Conservation (phyloP, 257 asterid genomes). For the Nicotiana otophora region DNA sequence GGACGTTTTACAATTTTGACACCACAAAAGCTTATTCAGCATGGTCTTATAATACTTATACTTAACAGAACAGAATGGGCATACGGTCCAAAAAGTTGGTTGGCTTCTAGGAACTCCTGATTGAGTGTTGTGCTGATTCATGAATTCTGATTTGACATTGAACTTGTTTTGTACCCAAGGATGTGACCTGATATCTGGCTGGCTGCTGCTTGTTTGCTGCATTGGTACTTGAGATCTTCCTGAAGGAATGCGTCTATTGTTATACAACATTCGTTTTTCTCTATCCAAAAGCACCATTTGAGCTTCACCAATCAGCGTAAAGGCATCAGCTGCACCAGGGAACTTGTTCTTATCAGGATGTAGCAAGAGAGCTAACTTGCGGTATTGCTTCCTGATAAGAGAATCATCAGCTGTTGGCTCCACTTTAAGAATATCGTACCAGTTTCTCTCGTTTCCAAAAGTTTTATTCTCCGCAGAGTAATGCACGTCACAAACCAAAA, state of each 20-base stretch:
- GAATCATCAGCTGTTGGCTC: constrained; percentile 47
- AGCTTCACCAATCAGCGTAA: constrained; percentile 44
- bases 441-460: constrained; percentile 35
- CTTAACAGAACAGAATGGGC: constrained; percentile 27
- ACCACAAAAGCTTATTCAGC: constrained; percentile 13
- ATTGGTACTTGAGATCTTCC: constrained; percentile 19
- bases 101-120: constrained; percentile 6
- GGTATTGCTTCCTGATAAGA: constrained; percentile 36
- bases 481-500: constrained; percentile 56
- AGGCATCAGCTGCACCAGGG: constrained; percentile 60
- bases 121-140: constrained; percentile 20
- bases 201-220: constrained; percentile 17
- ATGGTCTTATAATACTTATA: constrained; percentile 21
- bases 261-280: constrained; percentile 21
- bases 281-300: constrained; percentile 36
- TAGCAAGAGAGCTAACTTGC: constrained; percentile 45
- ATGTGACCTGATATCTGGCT: constrained; percentile 19
- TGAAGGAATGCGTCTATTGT: constrained; percentile 19
- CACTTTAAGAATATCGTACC: constrained; percentile 47
- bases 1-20: constrained; percentile 23
- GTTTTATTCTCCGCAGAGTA: constrained; percentile 31
- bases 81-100: constrained; percentile 38
- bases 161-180: constrained; percentile 26
- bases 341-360: constrained; percentile 58
- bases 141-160: neutral